phyloP scores from a whole-genome alignment of 768 basidiomycete species.

The Termitomyces sp. region DNA sequence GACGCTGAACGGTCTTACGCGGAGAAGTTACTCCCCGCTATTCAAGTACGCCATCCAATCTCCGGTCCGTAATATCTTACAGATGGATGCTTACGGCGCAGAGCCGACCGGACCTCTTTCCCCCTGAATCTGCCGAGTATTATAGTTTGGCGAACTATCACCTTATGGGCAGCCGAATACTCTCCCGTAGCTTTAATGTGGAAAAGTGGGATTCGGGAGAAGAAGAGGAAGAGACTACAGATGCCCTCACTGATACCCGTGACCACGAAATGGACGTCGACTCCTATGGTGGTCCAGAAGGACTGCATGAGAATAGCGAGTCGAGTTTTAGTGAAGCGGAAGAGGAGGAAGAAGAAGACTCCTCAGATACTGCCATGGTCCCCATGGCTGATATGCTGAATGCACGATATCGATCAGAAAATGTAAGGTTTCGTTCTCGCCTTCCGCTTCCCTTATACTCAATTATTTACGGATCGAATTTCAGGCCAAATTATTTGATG shows the following conservation, averaged over 20 bases:
- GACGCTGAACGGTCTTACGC: constrained; percentile 74
- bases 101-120: constrained; percentile 73
- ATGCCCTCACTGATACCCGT: constrained; percentile 24
- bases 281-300: constrained; percentile 13
- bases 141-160: constrained; percentile 80
- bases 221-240: constrained; percentile 18
- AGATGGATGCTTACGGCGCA: constrained; percentile 20
- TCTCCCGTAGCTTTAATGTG: constrained; percentile 90
- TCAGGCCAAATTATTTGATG: constrained; percentile 84
- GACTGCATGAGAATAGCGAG: constrained; percentile 15
- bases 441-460: background rate
- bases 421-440: constrained; percentile 43
- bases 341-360: constrained; percentile 34
- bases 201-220: constrained; percentile 48
- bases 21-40: constrained; percentile 61
- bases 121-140: constrained; percentile 34
- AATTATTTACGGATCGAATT: constrained; percentile 3
- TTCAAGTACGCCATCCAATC: constrained; percentile 44
- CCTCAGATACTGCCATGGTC: constrained; percentile 80
- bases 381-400: constrained; percentile 97
- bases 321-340: constrained; percentile 28
- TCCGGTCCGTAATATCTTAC: background rate
- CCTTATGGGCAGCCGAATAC: constrained; percentile 84
- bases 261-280: constrained; percentile 42
- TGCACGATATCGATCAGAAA: constrained; percentile 78